A percentile compares a stretch with the other conserved stretches of the same genome.
These are phyloP conservation scores for Morella rubra DNA, from an alignment of 306 rosid species.

Conservation along the genomic window DNA sequence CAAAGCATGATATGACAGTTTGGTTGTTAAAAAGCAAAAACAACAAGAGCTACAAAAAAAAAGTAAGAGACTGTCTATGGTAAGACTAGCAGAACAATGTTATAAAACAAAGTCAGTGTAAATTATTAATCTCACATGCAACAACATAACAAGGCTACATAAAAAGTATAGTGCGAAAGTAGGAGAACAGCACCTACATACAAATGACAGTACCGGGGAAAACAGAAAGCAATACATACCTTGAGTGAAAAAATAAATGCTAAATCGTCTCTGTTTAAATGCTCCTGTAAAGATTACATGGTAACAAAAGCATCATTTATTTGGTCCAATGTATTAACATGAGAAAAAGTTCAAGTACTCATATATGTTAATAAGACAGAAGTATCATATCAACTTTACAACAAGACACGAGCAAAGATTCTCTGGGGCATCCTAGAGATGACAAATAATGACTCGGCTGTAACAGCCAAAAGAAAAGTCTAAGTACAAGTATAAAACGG, in stretches of 20 bases:
- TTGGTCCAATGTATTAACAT: constrained; percentile 20
- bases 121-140: not conserved
- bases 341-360: constrained; percentile 18
- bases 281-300: constrained; percentile 58
- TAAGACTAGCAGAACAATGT: not conserved
- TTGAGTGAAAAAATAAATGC: constrained; percentile 85
- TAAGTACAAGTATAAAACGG: not conserved
- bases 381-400: not conserved
- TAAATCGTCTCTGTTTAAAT: constrained; percentile 83
- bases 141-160: not conserved
- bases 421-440: not conserved
- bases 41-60: no score
- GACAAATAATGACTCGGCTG: not conserved
- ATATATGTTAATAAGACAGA: not conserved
- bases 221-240: constrained; percentile 43
- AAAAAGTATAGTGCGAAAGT: not conserved
- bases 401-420: not conserved
- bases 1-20: no score
- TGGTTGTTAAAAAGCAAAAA: no score
- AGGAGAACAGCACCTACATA: not conserved
- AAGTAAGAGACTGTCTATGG: not conserved
- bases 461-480: not conserved
- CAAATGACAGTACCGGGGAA: not conserved
- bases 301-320: constrained; percentile 17
- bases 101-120: not conserved